phyloP scores from a whole-genome alignment of 192 early-diverging fungal species.

The Coemansia sp. region DNA sequence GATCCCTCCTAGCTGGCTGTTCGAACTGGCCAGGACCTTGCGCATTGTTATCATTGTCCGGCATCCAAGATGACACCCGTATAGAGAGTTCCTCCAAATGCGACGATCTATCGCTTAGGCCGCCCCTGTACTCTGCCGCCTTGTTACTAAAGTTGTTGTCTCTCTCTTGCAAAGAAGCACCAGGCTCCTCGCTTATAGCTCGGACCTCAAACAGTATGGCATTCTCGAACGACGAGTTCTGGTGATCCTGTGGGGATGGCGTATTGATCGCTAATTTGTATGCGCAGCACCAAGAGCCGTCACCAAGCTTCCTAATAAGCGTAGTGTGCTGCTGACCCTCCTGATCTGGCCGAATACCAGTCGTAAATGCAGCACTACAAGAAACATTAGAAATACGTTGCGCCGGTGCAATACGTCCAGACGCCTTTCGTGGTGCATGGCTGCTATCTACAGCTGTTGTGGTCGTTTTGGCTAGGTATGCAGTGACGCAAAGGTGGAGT shows the following conservation, averaged over 20 bases:
- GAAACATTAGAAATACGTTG: slow-evolving; percentile 14
- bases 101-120: slow-evolving; percentile 16
- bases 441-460: slow-evolving; percentile 3
- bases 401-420: slow-evolving; percentile 2
- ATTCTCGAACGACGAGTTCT: slow-evolving; percentile 12
- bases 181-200: slow-evolving; percentile 14
- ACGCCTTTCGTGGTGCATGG: background rate
- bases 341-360: background rate
- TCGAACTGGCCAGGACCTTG: background rate
- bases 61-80: slow-evolving; percentile 28
- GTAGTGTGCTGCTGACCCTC: background rate
- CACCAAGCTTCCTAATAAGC: slow-evolving; percentile 17
- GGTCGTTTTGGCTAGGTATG: slow-evolving; percentile 22
- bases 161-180: background rate
- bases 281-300: slow-evolving; percentile 38
- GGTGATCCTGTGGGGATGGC: background rate
- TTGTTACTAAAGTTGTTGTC: background rate
- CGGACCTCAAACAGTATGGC: slow-evolving; percentile 44
- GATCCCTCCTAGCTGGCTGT: background rate
- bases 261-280: slow-evolving; percentile 31
- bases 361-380: slow-evolving; percentile 10
- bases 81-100: slow-evolving; percentile 45
- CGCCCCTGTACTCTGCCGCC: background rate
- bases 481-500: slow-evolving; percentile 23
- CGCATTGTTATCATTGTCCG: slow-evolving; percentile 6